These are phyloP conservation scores for Botrytis hyacinthi DNA, from an alignment of 2,329 filamentous ascomycete species.

Conservation along the genomic window DNA sequence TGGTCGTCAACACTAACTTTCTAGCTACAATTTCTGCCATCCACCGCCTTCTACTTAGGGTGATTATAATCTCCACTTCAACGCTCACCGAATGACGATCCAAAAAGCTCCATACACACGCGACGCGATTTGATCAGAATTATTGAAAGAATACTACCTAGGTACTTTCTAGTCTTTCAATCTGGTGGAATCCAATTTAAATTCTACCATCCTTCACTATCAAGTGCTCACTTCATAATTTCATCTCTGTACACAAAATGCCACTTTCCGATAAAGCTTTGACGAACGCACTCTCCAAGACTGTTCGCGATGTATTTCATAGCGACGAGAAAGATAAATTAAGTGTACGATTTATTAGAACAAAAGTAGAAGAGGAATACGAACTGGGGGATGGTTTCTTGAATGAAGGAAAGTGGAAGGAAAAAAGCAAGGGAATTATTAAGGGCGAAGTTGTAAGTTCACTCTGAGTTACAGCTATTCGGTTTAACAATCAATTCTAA, in stretches of 20 bases:
- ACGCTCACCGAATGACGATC: not conserved
- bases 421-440: conserved; percentile 57
- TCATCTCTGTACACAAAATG: conserved; percentile 15
- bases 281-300: conserved; percentile 22
- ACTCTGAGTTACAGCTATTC: not conserved
- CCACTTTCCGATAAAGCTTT: conserved; percentile 27
- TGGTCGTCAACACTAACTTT: not conserved
- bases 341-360: conserved; percentile 57
- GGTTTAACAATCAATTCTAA: not conserved
- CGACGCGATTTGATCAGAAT: conserved; percentile 17
- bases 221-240: not conserved
- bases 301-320: conserved; percentile 20
- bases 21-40: not conserved
- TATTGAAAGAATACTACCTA: not conserved
- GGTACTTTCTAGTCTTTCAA: not conserved
- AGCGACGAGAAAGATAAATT: conserved; percentile 42
- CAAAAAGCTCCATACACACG: conserved; percentile 15
- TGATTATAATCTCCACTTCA: not conserved
- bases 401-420: conserved; percentile 52
- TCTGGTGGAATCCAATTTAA: not conserved
- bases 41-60: conserved; percentile 9
- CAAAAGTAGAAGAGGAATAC: conserved; percentile 49
- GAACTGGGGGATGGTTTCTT: conserved; percentile 53
- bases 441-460: conserved; percentile 51
- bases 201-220: not conserved